Percentiles rank a stretch among this genome's conserved stretches.
These are phyloP conservation scores for Pythium volutum DNA, from an alignment of 352 stramenopile species.

Conservation along the genomic window DNA sequence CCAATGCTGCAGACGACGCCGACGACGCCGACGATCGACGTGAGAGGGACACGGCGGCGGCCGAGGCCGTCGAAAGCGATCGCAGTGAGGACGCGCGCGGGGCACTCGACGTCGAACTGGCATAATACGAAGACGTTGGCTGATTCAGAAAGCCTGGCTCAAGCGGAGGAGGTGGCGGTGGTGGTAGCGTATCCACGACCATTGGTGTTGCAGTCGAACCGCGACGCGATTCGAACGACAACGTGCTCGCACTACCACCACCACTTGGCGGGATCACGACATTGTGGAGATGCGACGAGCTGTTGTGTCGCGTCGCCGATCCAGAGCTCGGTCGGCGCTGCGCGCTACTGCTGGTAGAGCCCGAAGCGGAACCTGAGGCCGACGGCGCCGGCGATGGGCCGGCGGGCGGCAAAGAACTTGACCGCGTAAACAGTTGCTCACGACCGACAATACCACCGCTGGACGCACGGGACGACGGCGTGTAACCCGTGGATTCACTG, in stretches of 20 bases:
- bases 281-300: conserved; percentile 18
- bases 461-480: background rate
- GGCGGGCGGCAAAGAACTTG: conserved; percentile 16
- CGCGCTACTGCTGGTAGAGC: background rate
- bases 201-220: conserved; percentile 3
- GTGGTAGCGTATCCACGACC: conserved; percentile 18
- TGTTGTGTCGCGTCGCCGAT: conserved; percentile 6
- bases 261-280: conserved; percentile 24
- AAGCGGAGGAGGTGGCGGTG: conserved; percentile 22
- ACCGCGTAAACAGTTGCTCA: background rate
- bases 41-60: conserved; percentile 24
- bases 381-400: background rate
- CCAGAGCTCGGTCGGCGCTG: conserved; percentile 15
- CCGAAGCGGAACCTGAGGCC: background rate
- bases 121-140: conserved; percentile 7
- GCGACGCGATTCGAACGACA: background rate
- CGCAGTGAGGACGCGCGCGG: conserved; percentile 11
- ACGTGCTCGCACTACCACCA: background rate
- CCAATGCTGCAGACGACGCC: conserved; percentile 13
- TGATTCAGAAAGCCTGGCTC: conserved; percentile 12
- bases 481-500: background rate
- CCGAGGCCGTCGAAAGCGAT: conserved; percentile 19
- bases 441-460: conserved; percentile 9
- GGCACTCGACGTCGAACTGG: background rate
- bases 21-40: conserved; percentile 12